Percentiles rank a stretch among this genome's conserved stretches.
phyloP scores from a whole-genome alignment of 2,329 filamentous ascomycete genomes.

The Botrytis galanthina region DNA sequence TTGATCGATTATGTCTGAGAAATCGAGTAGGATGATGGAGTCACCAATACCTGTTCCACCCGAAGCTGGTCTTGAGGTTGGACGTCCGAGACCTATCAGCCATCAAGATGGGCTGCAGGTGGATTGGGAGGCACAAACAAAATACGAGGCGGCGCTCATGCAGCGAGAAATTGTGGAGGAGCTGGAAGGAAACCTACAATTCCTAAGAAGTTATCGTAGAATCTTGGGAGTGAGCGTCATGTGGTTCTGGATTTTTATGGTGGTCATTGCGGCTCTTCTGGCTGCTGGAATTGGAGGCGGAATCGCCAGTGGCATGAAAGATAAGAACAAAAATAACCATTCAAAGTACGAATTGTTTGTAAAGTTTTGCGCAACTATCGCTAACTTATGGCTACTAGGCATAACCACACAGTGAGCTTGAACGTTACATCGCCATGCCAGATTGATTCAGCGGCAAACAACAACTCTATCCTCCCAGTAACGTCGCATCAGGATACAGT shows the following conservation, averaged over 20 bases:
- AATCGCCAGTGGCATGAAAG: neutral
- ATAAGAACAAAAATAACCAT: neutral
- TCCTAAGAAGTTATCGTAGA: neutral
- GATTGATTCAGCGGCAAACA: neutral
- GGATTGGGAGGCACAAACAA: neutral
- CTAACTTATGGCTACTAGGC: neutral
- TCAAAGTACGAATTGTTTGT: neutral
- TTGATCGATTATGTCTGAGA: neutral
- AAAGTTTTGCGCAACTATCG: neutral
- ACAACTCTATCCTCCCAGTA: neutral
- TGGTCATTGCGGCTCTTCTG: neutral
- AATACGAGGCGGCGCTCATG: neutral
- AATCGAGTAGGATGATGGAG: neutral
- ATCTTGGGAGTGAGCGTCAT: slow-evolving; percentile 3
- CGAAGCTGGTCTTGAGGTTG: slow-evolving; percentile 11
- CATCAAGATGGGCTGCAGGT: slow-evolving; percentile 1
- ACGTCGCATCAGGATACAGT: neutral
- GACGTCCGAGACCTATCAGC: neutral
- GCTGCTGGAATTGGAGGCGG: neutral
- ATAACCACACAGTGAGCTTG: neutral
- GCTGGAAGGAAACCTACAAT: neutral
- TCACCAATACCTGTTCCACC: neutral
- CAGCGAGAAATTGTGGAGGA: slow-evolving; percentile 6
- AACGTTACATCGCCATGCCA: neutral
- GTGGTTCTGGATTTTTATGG: neutral